Evolutionary conservation across 1,284 basidiomycete species (phyloP), one percentile per base, ranked within the genome.

Genomic region (Cerioporus squamosus): DNA sequence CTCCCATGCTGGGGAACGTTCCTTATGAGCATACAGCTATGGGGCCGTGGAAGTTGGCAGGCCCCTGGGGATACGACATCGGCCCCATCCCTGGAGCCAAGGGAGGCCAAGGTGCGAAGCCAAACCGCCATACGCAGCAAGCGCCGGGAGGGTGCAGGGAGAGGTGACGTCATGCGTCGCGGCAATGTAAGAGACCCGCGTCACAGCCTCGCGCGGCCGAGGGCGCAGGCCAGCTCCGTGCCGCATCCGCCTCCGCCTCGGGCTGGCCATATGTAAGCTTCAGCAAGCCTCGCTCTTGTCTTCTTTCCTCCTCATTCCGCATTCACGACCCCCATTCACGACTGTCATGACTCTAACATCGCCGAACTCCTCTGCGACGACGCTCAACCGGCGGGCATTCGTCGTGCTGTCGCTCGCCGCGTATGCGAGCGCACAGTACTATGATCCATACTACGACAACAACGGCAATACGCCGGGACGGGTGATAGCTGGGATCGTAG

Each of bases 401-500:
- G n/a, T 53, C 39, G n/a, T 65, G n/a, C 45, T 65, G 17, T 60
- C 38, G 5, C 48, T 62, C 12, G 46, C 61, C 43, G 46, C 55
- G 14, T 40, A 24, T 18, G 63, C 49, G 26, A 23, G 56, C 20
- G 63, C 63, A 2, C 63, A 65, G 51, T 55, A 58, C 20, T 44
- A 40, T 9, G 47, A 40, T 12, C 40, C 39, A 18, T 44, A 38
- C 5, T 55, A 63, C 18, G 47, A 57, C 23, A 45, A 43, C 36
- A 43, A 33, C 22, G 49, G 29, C 24, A 44, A 51, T n/a, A 60
- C 56, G 3, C 55, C 64, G 12, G 56, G 59, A 6, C 46, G 59
- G 14, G 58, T 62, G 5, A 42, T 65, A 18, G 63, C 59, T n/a
- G 63, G 63, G 1, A 57, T 64, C 24, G 53, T 66, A 6, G 51